phyloP scores from a whole-genome alignment of 1,284 basidiomycete genomes.

The Meripilus lineatus region DNA sequence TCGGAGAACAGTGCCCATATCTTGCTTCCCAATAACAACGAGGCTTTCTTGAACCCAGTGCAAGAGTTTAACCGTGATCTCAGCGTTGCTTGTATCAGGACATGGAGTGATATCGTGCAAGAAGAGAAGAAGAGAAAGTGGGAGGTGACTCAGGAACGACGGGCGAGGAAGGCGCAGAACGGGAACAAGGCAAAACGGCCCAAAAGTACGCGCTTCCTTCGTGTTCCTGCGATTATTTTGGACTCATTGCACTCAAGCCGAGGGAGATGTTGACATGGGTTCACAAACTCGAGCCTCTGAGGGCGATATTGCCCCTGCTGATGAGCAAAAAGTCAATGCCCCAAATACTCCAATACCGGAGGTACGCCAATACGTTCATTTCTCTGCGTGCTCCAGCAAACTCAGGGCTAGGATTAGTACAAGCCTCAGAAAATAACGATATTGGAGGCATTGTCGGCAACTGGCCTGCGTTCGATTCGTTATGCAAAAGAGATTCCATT shows the following conservation, averaged over 20 bases:
- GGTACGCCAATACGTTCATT: too few species aligned
- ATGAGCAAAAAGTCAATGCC: too few species aligned
- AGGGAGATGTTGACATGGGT: too few species aligned
- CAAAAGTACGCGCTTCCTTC: constrained; percentile 23
- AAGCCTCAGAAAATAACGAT: constrained; percentile 70
- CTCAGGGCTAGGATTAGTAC: constrained; percentile 35
- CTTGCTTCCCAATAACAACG: constrained; percentile 69
- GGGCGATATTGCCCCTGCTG: too few species aligned
- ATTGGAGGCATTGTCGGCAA: constrained; percentile 95
- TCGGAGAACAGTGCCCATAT: constrained; percentile 85
- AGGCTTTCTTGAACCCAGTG: constrained; percentile 94
- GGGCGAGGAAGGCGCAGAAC: constrained; percentile 27
- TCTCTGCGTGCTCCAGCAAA: too few species aligned
- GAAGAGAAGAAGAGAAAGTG: constrained; percentile 61
- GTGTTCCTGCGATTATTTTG: too few species aligned
- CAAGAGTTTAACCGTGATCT: constrained; percentile 98
- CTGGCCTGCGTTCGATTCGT: constrained; percentile 92
- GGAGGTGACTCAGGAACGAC: constrained; percentile 39
- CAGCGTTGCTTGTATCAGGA: constrained; percentile 84
- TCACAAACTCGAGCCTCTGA: too few species aligned
- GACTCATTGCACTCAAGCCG: too few species aligned
- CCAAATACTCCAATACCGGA: too few species aligned
- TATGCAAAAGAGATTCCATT: constrained; percentile 97
- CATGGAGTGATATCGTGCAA: constrained; percentile 79
- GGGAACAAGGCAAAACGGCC: constrained; percentile 23